Evolutionary conservation across 306 rosid genomes (phyloP), one percentile per base, ranked within the genome.

Genomic region (Quillaja saponaria): DNA sequence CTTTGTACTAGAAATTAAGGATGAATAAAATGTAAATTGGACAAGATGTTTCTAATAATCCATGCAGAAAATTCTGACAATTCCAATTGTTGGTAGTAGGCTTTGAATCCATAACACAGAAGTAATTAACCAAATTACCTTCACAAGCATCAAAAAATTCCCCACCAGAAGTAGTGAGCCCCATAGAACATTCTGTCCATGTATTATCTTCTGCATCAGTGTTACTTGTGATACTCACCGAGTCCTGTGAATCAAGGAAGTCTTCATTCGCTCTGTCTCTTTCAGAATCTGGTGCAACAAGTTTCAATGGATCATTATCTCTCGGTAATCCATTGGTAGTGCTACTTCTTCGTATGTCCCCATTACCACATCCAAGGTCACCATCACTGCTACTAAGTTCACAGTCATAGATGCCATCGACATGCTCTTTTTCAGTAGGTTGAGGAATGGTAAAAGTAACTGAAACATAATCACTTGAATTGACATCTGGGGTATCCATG

Each of bases 81-180:
- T 25, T 25, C 31, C 31, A 25, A 1, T 25, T 25, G 31, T 2
- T 25, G 31, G 31, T 25, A 1, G 3, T 25, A 4, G 31, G 4
- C 31, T 25, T 25, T 4, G 31, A 25, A 25, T 1, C 31, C 31
- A 25, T 25, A 1, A 25, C 31, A 25, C 4, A 25, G 2, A 25
- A 25, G 31, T 25, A 56, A 35, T 14, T 15, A 68, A 55, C 52
- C 28, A 13, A 58, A 21, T 10, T 90, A 94, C 99, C 99, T 76
- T 89, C 99, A 79, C 87, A 78, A 64, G 99, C 99, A 64, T 94
- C 97, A 81, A 64, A 87, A 77, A 83, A 94, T 54, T 89, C 96
- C 47, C 78, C 90, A 19, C 55, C 44, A 35, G 87, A 71, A 46
- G 82, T 59, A 66, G 75, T 42, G 57, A 61, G 19, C 59, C 61